These are phyloP conservation scores for Nemania diffusa DNA, from an alignment of 2,329 filamentous ascomycete genomes.

Conservation along the genomic window DNA sequence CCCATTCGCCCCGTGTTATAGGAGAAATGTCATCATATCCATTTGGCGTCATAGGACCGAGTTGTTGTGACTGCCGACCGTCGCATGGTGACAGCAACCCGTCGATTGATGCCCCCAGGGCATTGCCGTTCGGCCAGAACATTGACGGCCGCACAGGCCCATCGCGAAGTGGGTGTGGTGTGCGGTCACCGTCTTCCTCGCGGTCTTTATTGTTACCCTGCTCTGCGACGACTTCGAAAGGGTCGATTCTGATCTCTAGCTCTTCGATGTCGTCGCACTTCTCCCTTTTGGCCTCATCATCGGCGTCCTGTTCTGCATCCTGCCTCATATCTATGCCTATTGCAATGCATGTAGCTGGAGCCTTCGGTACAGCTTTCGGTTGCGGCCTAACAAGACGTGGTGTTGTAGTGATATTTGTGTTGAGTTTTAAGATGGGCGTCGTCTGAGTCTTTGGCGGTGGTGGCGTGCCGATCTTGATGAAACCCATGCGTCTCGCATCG, in stretches of 20 bases:
- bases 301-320: slow-evolving; percentile 1
- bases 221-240: slow-evolving; percentile 37
- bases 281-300: background rate
- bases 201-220: slow-evolving; percentile 52
- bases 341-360: background rate
- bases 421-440: slow-evolving; percentile 43
- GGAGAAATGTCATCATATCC: slow-evolving; percentile 71
- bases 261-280: slow-evolving; percentile 14
- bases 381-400: slow-evolving; percentile 40
- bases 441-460: slow-evolving; percentile 37
- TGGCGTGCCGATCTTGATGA: slow-evolving; percentile 35
- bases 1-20: slow-evolving; percentile 71
- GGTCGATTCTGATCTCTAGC: slow-evolving; percentile 41
- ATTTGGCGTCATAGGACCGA: slow-evolving; percentile 67
- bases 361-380: slow-evolving; percentile 32
- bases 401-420: slow-evolving; percentile 44
- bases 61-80: slow-evolving; percentile 38
- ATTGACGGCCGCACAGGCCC: slow-evolving; percentile 35
- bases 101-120: slow-evolving; percentile 55
- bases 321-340: background rate
- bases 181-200: slow-evolving; percentile 44
- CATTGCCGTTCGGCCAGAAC: slow-evolving; percentile 35
- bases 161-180: slow-evolving; percentile 41
- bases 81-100: slow-evolving; percentile 51
- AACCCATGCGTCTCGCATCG: slow-evolving; percentile 25